A percentile compares a stretch with the other conserved stretches of the same genome.
These are phyloP conservation scores for Plantago elongata DNA, from an alignment of 257 asterid genomes.

Conservation along the genomic window DNA sequence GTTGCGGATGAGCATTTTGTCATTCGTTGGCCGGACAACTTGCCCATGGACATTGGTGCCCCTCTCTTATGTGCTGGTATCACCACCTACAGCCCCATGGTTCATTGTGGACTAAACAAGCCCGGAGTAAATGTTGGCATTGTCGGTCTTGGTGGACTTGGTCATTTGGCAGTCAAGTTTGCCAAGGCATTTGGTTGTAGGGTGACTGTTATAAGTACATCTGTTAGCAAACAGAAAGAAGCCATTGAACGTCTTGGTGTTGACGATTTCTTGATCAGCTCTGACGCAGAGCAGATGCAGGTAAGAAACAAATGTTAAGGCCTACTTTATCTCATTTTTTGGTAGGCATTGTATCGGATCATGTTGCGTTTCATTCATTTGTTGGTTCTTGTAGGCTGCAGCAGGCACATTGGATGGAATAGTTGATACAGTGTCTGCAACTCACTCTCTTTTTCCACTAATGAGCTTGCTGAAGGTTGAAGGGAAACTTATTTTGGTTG, in stretches of 20 bases:
- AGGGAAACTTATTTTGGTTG: constrained; percentile 31
- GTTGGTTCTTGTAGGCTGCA: constrained; percentile 19
- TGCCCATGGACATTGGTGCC: constrained; percentile 53
- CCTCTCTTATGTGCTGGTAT: constrained; percentile 64
- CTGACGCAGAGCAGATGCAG: constrained; percentile 42
- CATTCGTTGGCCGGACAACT: constrained; percentile 45
- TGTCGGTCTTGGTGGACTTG: constrained; percentile 61
- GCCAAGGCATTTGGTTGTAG: constrained; percentile 55
- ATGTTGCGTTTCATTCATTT: background rate
- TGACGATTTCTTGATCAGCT: constrained; percentile 43
- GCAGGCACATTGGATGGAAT: constrained; percentile 31
- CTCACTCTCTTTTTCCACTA: constrained; percentile 23
- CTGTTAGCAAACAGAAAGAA: constrained; percentile 35
- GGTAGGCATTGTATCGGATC: background rate
- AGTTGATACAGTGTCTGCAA: constrained; percentile 32
- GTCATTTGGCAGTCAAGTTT: constrained; percentile 56
- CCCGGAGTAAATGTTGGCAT: constrained; percentile 43
- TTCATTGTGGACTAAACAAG: constrained; percentile 47
- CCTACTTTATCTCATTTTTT: too few relatives aligned
- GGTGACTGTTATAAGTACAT: constrained; percentile 50
- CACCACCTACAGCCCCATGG: constrained; percentile 51
- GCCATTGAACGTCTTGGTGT: constrained; percentile 46
- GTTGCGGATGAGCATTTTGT: constrained; percentile 40
- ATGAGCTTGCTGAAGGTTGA: constrained; percentile 24
- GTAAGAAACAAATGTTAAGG: constrained; percentile 13